A percentile compares a stretch with the other conserved stretches of the same genome.
Conservation (phyloP, 2,329 filamentous ascomycete species). For the Simplicillium sp. region DNA sequence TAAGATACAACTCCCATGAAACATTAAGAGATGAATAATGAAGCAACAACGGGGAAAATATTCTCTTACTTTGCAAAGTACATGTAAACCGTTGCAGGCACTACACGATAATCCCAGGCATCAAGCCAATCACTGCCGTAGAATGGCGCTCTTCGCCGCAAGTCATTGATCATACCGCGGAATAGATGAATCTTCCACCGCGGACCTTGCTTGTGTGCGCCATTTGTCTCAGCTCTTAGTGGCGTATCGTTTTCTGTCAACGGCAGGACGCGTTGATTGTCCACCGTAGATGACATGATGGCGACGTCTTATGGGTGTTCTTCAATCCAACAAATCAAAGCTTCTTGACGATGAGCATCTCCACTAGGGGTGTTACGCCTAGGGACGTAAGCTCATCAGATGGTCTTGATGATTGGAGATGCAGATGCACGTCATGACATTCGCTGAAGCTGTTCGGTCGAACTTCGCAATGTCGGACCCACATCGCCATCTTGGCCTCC, state of each 20-base stretch:
- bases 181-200: slow-evolving; percentile 75
- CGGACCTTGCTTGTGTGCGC: slow-evolving; percentile 6
- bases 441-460: too few relatives aligned
- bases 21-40: not conserved
- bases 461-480: too few relatives aligned
- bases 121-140: slow-evolving; percentile 78
- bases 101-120: slow-evolving; percentile 83
- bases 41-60: not conserved
- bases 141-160: slow-evolving; percentile 64
- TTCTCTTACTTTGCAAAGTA: slow-evolving; percentile 80
- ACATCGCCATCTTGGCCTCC: too few relatives aligned
- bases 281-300: not conserved
- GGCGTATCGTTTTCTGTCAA: not conserved
- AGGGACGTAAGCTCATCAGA: too few relatives aligned
- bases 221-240: not conserved
- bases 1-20: not conserved
- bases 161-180: slow-evolving; percentile 70
- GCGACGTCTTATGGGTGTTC: not conserved
- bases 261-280: slow-evolving; percentile 1
- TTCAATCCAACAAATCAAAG: too few relatives aligned
- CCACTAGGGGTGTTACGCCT: too few relatives aligned
- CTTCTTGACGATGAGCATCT: too few relatives aligned
- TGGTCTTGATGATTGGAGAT: too few relatives aligned
- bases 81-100: slow-evolving; percentile 85
- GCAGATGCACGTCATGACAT: too few relatives aligned